phyloP scores from a whole-genome alignment of 345 rosid genomes.

The Linum trigynum region DNA sequence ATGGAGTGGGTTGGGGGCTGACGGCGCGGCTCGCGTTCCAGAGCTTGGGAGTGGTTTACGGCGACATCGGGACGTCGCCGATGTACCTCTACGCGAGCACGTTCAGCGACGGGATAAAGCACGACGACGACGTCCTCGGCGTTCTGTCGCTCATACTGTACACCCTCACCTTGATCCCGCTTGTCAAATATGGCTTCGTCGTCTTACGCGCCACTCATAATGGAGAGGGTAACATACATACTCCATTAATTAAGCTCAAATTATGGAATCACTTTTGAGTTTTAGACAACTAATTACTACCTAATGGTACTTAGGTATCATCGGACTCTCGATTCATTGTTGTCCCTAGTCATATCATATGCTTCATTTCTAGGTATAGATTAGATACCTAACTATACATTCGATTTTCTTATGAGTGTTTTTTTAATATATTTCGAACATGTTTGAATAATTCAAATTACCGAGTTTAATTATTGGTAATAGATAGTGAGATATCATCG shows the following conservation, averaged over 20 bases:
- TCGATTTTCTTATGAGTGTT: too few species aligned
- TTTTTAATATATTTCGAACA: too few species aligned
- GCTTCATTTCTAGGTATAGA: not conserved
- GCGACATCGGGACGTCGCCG: constrained; percentile 32
- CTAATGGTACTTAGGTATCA: too few species aligned
- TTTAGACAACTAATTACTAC: too few species aligned
- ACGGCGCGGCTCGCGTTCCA: constrained; percentile 21
- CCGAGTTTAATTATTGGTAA: not conserved
- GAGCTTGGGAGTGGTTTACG: constrained; percentile 32
- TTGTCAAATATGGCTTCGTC: constrained; percentile 21
- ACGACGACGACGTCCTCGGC: constrained; percentile 16
- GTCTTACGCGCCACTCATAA: constrained; percentile 25
- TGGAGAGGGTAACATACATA: constrained; percentile 27
- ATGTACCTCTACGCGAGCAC: constrained; percentile 16
- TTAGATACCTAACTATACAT: not conserved
- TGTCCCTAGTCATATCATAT: not conserved
- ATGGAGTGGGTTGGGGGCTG: constrained; percentile 3
- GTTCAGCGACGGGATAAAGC: constrained; percentile 18
- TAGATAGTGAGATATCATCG: too few species aligned
- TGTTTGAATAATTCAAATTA: too few species aligned
- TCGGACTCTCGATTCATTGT: not conserved
- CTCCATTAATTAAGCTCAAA: too few species aligned
- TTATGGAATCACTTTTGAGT: too few species aligned
- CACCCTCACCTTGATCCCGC: constrained; percentile 9
- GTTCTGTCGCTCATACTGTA: constrained; percentile 26